phyloP scores from a whole-genome alignment of 352 stramenopile genomes.

The Lagenidium giganteum region DNA sequence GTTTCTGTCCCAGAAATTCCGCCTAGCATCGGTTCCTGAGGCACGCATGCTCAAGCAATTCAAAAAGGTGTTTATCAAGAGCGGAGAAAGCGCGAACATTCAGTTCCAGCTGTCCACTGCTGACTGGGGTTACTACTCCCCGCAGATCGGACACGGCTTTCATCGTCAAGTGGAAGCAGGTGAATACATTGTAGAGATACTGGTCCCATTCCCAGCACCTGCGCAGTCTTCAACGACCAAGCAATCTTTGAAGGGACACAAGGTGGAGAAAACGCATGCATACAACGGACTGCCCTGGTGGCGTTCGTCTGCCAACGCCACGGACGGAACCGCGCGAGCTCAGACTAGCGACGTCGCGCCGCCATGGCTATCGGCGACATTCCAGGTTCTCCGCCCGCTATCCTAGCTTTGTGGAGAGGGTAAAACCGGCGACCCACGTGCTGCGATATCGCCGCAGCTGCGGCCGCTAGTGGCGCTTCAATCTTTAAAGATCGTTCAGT shows the following conservation, averaged over 20 bases:
- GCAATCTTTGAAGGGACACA: slow-evolving; percentile 13
- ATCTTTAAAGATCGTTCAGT: too few relatives aligned
- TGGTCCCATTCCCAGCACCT: too few relatives aligned
- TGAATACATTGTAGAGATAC: slow-evolving; percentile 49
- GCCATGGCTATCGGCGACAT: too few relatives aligned
- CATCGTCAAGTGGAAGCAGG: slow-evolving; percentile 27
- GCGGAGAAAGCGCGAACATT: slow-evolving; percentile 24
- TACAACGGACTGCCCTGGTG: background rate
- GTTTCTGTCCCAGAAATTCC: slow-evolving; percentile 42
- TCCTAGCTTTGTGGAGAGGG: too few relatives aligned
- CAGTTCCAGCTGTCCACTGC: slow-evolving; percentile 31
- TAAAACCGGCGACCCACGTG: too few relatives aligned
- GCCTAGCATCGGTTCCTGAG: slow-evolving; percentile 47
- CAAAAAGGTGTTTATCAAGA: slow-evolving; percentile 43
- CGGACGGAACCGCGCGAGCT: too few relatives aligned
- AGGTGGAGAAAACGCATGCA: background rate
- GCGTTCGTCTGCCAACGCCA: too few relatives aligned
- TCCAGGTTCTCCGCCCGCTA: too few relatives aligned
- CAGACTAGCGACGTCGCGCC: too few relatives aligned
- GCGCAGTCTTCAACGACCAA: too few relatives aligned
- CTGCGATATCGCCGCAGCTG: too few relatives aligned
- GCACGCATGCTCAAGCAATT: slow-evolving; percentile 77
- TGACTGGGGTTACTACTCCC: slow-evolving; percentile 55
- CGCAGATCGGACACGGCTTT: slow-evolving; percentile 41
- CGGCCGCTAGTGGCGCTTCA: too few relatives aligned